Evolutionary conservation across 768 basidiomycete genomes (phyloP).

Genomic region (Kondoa malvinella): DNA sequence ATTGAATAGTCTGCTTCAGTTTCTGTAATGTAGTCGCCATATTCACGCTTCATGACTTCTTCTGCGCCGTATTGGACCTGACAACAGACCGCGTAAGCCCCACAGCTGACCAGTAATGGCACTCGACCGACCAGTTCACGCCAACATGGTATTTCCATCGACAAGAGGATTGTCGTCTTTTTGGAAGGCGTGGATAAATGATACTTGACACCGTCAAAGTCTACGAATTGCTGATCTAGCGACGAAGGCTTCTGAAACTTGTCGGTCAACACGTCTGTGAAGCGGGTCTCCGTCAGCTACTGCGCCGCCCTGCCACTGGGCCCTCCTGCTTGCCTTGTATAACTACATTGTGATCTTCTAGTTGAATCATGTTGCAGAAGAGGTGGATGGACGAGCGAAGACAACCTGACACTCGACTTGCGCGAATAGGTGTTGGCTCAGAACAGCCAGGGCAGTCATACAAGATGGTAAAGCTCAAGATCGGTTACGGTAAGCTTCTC

Average conservation of each 20-base stretch:
- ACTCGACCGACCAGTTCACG: constrained; percentile 52
- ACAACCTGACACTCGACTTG: background rate
- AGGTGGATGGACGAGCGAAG: background rate
- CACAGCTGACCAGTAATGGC: background rate
- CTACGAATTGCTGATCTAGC: constrained; percentile 89
- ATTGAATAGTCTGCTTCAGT: constrained; percentile 80
- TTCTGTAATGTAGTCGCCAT: constrained; percentile 52
- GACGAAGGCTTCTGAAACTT: constrained; percentile 52
- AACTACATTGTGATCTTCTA: constrained; percentile 17
- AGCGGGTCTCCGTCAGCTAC: background rate
- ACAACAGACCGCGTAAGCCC: background rate
- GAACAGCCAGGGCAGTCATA: background rate
- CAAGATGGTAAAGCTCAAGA: background rate
- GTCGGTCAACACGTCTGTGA: constrained; percentile 7
- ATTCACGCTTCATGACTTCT: constrained; percentile 62
- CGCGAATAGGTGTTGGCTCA: too few species aligned
- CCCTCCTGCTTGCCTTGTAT: constrained; percentile 10
- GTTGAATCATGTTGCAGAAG: constrained; percentile 15
- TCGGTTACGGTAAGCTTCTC: constrained; percentile 1
- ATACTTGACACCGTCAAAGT: constrained; percentile 92
- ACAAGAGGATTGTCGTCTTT: constrained; percentile 60
- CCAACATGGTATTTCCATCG: constrained; percentile 92
- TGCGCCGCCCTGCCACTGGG: background rate
- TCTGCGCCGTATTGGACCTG: constrained; percentile 50
- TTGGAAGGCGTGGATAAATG: constrained; percentile 73